Base-by-base conservation (phyloP, 1,139 yeast species). In the Saccharomyces uvarum region DNA sequence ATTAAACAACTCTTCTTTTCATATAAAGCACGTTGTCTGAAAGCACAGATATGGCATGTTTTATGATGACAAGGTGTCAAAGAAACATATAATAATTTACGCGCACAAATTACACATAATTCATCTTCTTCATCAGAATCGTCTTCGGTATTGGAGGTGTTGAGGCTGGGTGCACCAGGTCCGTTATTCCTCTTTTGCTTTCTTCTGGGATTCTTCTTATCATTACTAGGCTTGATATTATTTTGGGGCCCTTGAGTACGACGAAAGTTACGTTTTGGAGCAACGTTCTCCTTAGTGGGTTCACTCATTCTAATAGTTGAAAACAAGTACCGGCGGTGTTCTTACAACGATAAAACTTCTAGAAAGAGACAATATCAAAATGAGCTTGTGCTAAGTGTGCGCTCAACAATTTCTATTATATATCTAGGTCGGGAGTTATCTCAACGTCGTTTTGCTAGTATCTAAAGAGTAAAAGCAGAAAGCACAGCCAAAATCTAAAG, bases 91-190 rank as follows among this genome's bases (percentile, higher is more conserved):
- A 62, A 64, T 47, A 90, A 77, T 48, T 73, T 75, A 51, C 88
- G 86, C 0, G 98, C 95, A 74, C 99, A 93, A 55, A 93, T 88
- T 44, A 90, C 72, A 74, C 98, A 91, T 28, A 75, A 70, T 28
- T 78, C 81, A 8, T 63, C 59, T 19, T 71, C 74, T 14, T 70
- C 72, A 4, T 69, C 75, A 0, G 68, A 74, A n/a, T 61, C 70
- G 2, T 54, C 61, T 2, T 51, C 57, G 14, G 52, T 51, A 3
- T 41, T 49, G 26, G 28, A 26, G 4, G 28, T 11, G 2, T 11
- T 19, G 11, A 48, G 49, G 5, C 32, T 32, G 21, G 27, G 24
- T 16, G 44, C 48, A 19, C 27, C 28, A 14, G 50, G 32, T 24
- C 32, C 41, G 29, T 47, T 33, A 13, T 38, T 47, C 19, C 28